Evolutionary conservation across 2,329 filamentous ascomycete species (phyloP), one percentile per base, ranked within the genome.

Genomic region (Claviceps sorghi): DNA sequence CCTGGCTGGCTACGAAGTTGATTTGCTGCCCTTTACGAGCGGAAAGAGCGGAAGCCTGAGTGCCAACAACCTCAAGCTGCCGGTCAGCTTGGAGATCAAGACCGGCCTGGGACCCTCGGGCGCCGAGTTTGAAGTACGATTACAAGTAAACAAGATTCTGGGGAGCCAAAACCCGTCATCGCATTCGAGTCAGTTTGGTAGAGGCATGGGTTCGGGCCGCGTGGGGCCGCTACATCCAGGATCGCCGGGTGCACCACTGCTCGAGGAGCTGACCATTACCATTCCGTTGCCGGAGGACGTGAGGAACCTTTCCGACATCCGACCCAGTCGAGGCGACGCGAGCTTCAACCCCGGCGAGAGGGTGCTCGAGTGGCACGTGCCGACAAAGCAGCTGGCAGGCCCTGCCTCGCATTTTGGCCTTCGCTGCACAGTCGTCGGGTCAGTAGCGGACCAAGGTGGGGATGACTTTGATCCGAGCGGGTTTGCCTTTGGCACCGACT

Each of bases 1-100:
- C 42, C 75, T 98, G 19, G 90, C 89, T 34, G 90, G 89, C 22
- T 98, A 98, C 64, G 91, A 96, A 66, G 88, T 95, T 21, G 88
- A 98, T 65, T 70, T 98, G 22, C 73, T 97, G 13, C 89, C 89
- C 0, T 79, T 84, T 49, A 77, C 82, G 17, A 75, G 73, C 58
- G 73, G 76, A 21, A 76, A 78, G 59, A 73, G 74, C 50, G 73
- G 77, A 19, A 76, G 69, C 51, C 68, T 79, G 1, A 77, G 69
- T 51, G 72, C 74, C 51, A 79, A 80, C 54, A 83, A 79, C 58
- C 72, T 97, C 15, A 88, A 89, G 62, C 70, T 97, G 5, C 93
- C 93, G 0, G 84, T 93, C 3, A 82, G 76, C 48, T 74, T 95
- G 49, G 87, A 95, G 61, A 80, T 97, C 48, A 85, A 83, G 60